Conservation (phyloP, 495 filamentous ascomycete genomes). For the Pseudevernia furfuracea region DNA sequence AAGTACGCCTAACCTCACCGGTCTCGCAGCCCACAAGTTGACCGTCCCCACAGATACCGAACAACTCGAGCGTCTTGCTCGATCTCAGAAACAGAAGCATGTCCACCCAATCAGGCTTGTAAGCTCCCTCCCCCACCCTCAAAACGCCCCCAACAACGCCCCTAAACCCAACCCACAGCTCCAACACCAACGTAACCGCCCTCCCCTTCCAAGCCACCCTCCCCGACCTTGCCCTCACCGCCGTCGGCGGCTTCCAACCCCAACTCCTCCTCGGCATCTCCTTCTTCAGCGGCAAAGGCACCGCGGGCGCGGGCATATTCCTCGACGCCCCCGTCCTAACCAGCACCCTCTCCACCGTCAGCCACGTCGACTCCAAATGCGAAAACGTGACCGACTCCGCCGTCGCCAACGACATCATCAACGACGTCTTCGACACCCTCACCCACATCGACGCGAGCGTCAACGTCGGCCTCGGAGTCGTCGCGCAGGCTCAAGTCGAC, state of each 20-base stretch:
- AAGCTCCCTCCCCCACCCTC: slow-evolving; percentile 7
- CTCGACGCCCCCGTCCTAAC: slow-evolving; percentile 27
- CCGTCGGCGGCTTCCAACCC: slow-evolving; percentile 24
- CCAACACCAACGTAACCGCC: slow-evolving; percentile 24
- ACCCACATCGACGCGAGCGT: slow-evolving; percentile 24
- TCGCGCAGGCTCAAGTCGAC: slow-evolving; percentile 21
- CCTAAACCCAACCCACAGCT: slow-evolving; percentile 10
- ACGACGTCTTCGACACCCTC: slow-evolving; percentile 19
- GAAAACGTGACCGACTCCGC: slow-evolving; percentile 18
- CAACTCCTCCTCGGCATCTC: slow-evolving; percentile 29
- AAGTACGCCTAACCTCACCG: slow-evolving; percentile 15
- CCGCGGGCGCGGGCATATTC: slow-evolving; percentile 27
- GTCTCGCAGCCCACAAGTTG: not conserved
- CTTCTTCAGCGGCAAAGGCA: slow-evolving; percentile 19
- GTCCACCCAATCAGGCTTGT: slow-evolving; percentile 30
- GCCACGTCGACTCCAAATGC: slow-evolving; percentile 11
- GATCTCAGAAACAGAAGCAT: slow-evolving; percentile 22
- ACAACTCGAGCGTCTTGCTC: slow-evolving; percentile 27
- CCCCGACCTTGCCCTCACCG: slow-evolving; percentile 23
- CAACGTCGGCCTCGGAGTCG: slow-evolving; percentile 23
- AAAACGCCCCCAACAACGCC: not conserved
- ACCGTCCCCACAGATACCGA: slow-evolving; percentile 22
- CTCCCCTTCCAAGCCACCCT: slow-evolving; percentile 27
- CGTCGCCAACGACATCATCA: slow-evolving; percentile 19
- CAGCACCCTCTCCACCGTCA: slow-evolving; percentile 17